phyloP scores from a whole-genome alignment of 1,284 basidiomycete species.

The Ganoderma multipileum region DNA sequence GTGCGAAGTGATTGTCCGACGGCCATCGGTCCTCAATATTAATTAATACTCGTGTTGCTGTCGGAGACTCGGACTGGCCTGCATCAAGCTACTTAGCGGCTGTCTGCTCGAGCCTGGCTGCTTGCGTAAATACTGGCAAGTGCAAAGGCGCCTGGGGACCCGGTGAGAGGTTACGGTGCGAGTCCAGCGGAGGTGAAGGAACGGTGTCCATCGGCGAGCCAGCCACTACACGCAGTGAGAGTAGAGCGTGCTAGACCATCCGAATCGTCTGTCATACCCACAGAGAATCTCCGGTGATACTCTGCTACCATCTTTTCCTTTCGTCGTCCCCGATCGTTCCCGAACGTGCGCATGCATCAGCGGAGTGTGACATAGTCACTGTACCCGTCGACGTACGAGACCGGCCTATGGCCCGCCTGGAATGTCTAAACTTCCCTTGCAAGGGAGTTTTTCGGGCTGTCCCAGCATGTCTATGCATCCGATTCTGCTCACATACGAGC shows the following conservation, averaged over 20 bases:
- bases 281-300: not conserved
- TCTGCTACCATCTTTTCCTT: not conserved
- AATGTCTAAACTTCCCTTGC: not conserved
- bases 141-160: no score
- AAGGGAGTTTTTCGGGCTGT: constrained; percentile 3
- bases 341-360: not conserved
- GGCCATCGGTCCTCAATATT: no score
- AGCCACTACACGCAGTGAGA: not conserved
- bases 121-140: no score
- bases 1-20: no score
- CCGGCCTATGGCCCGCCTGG: constrained; percentile 14
- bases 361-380: not conserved
- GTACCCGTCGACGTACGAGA: no score
- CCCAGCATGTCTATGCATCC: not conserved
- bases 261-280: not conserved
- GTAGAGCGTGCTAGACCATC: not conserved
- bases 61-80: no score
- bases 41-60: no score
- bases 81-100: no score
- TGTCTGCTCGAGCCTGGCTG: no score
- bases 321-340: not conserved
- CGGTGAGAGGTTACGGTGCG: no score
- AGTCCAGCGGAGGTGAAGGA: not conserved
- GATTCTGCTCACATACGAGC: not conserved
- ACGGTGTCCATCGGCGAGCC: no score